Evolutionary conservation across 1,284 basidiomycete species (phyloP), one percentile per base, ranked within the genome.

Genomic region (Microbotryum violaceum): DNA sequence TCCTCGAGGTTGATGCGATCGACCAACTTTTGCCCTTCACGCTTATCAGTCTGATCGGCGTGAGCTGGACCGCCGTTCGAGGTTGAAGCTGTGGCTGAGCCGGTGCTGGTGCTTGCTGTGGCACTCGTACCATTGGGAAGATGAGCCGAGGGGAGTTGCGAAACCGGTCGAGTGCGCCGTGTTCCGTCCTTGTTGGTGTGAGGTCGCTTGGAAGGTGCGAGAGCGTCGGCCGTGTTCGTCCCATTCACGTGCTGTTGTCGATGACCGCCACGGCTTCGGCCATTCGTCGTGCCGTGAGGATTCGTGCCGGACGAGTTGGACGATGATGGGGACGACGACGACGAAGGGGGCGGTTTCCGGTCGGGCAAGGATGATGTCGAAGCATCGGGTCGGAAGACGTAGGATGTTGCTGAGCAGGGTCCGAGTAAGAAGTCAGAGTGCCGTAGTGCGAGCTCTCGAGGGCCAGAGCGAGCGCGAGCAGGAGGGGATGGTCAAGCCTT

Each of bases 1-100:
- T 79, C 80, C 52, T 77, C 71, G 33, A 78, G 71, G 51, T 88
- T 79, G 45, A 89, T 81, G 33, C 78, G 74, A 47, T 80, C 74
- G 45, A 25, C 25, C 31, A 58, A 12, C 0, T 23, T 6, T 14
- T 53, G 45, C 2, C 57, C 57, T 14, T 53, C 57, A 0, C 16
- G 20, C 21, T 52, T 58, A 12, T 31, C 57, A 8, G 48, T 23
- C 48, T 49, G 48, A 49, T 49, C 25, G 48, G 23, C 21, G 20
- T 20, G n/a, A 21, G 27, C 23, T 27, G 46, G 27, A 14, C 8
- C 20, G 18, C 37, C 12, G 37, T 42, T 42, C 37, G 37, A 12
- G 14, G 37, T 42, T 18, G 37, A 16, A 10, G 37, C 16, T 14
- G 37, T 42, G 37, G 14, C 12, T 12, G 37, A 6, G 16, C 37